Base-by-base conservation (phyloP, 192 early-diverging fungal species). In the Coemansia sp. region DNA sequence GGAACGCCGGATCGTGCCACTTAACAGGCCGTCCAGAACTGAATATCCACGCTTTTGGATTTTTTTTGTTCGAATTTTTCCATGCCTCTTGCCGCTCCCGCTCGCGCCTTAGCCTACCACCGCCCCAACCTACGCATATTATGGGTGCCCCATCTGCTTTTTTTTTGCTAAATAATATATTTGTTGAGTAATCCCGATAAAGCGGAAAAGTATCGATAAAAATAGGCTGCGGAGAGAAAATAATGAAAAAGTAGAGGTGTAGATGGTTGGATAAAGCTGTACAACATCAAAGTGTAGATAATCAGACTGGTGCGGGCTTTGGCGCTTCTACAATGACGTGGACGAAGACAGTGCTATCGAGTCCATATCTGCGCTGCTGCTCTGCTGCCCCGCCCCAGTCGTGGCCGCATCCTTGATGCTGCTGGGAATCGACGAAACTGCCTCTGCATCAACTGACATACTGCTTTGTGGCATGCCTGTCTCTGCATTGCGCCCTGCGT, bases 51-150 rank as follows among this genome's bases (percentile, higher is more conserved):
- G 77, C 77, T 51, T 60, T 64, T 73, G 60, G 71, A 62, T 57
- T 76, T 53, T 53, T 53, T 67, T 79, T 79, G 77, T 79, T 79
- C 77, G 38, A 68, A 23, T 60, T 59, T 51, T 61, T 29, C 52
- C 21, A 39, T 50, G 24, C 25, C 27, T 15, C 48, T 24, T 37
- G 27, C 27, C 47, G 47, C 48, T 29, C 19, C 29, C n/a, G 32
- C 19, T 17, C 19, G 32, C 60, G 21, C 23, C 27, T 25, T 27
- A n/a, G 53, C 27, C 53, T 24, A 25, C 22, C 60, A 51, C 8
- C 48, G 19, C 21, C 32, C 60, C 29, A 27, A 49, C 17, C 7
- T 14, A 4, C 57, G 32, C 29, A 3, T 6, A 62, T 11, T 62
- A 62, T 62, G 60, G 60, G 60, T 27, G n/a, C 2, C 5, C 22